Conservation (phyloP, 176 grass and related monocot genomes). For the Oryza meridionalis region DNA sequence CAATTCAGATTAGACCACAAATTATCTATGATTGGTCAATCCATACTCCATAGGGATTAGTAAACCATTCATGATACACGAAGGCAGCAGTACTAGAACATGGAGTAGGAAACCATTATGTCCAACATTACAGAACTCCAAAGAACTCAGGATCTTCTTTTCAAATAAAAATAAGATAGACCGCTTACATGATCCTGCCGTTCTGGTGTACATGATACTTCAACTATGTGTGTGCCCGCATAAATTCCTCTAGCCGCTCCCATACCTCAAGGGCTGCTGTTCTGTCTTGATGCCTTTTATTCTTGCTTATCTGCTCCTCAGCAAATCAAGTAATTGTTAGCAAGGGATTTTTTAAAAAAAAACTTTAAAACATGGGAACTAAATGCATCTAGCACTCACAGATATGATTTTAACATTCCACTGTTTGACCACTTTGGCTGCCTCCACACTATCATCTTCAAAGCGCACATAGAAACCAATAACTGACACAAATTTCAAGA, state of each 20-base stretch:
- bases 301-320: slow-evolving; percentile 83
- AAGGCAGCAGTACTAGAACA: neutral
- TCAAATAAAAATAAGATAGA: slow-evolving; percentile 18
- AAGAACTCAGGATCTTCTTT: slow-evolving; percentile 23
- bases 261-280: slow-evolving; percentile 92
- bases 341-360: neutral
- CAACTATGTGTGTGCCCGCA: slow-evolving; percentile 57
- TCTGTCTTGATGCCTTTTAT: slow-evolving; percentile 98
- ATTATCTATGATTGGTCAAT: neutral
- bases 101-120: neutral
- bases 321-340: slow-evolving; percentile 24
- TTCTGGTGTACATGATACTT: slow-evolving; percentile 26
- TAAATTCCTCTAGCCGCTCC: slow-evolving; percentile 88
- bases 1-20: neutral
- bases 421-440: slow-evolving; percentile 91
- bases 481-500: slow-evolving; percentile 62
- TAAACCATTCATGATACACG: neutral
- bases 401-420: slow-evolving; percentile 98
- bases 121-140: neutral
- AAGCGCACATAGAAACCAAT: slow-evolving; percentile 92
- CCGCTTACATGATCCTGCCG: slow-evolving; percentile 29
- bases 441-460: slow-evolving; percentile 97
- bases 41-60: neutral
- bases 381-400: slow-evolving; percentile 52
- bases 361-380: neutral